These are phyloP conservation scores for Mycosphaerelloides madeirae DNA, from an alignment of 2,329 filamentous ascomycete genomes.

Conservation along the genomic window DNA sequence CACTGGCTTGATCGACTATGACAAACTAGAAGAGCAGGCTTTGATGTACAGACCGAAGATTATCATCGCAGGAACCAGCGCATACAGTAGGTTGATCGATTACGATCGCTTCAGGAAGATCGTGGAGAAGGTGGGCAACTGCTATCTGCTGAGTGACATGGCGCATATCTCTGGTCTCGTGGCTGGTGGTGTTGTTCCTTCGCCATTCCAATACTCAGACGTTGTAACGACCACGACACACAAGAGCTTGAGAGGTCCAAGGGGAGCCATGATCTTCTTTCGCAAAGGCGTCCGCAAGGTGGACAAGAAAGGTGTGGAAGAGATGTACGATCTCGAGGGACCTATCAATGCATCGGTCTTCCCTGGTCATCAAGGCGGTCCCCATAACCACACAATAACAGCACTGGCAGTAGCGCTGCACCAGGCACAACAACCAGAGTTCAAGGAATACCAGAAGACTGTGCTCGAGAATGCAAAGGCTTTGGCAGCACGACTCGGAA, in stretches of 20 bases:
- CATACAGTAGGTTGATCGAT: slow-evolving; percentile 97
- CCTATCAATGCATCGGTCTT: slow-evolving; percentile 99
- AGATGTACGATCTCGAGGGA: slow-evolving; percentile 85
- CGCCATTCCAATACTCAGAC: slow-evolving; percentile 87
- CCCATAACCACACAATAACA: slow-evolving; percentile 99
- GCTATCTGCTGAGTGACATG: slow-evolving; percentile 96
- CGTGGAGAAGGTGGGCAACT: slow-evolving; percentile 76
- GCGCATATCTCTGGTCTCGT: slow-evolving; percentile 97
- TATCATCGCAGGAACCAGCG: slow-evolving; percentile 91
- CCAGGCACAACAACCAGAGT: slow-evolving; percentile 85
- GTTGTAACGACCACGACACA: slow-evolving; percentile 98
- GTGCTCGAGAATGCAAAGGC: slow-evolving; percentile 86
- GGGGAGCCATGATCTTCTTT: slow-evolving; percentile 99
- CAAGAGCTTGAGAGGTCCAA: slow-evolving; percentile 95
- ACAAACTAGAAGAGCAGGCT: slow-evolving; percentile 83
- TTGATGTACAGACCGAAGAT: slow-evolving; percentile 92
- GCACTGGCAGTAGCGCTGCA: slow-evolving; percentile 91
- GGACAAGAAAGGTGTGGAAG: slow-evolving; percentile 69
- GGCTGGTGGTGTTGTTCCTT: slow-evolving; percentile 86
- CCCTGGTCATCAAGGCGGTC: slow-evolving; percentile 96
- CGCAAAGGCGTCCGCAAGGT: slow-evolving; percentile 90
- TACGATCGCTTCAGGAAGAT: slow-evolving; percentile 95
- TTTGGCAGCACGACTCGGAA: neutral
- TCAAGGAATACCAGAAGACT: slow-evolving; percentile 88
- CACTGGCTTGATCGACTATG: slow-evolving; percentile 97